Evolutionary conservation across 768 basidiomycete genomes (phyloP).

Genomic region (Termitomyces bulborhizus): DNA sequence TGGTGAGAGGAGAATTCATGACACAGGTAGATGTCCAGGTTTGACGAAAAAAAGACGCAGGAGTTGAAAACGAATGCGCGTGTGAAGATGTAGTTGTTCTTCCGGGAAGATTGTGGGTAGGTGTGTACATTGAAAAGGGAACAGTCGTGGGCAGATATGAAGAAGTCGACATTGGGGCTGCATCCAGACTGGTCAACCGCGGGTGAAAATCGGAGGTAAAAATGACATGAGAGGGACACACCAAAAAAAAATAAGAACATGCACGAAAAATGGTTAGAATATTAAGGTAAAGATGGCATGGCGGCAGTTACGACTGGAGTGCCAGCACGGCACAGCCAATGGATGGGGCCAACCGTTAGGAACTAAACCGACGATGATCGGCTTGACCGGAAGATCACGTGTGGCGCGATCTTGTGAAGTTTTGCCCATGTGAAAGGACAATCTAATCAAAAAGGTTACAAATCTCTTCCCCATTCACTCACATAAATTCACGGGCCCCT

Average conservation of each 20-base stretch:
- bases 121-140: slow-evolving; percentile 5
- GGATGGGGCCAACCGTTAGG: background rate
- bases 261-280: background rate
- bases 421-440: background rate
- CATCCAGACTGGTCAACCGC: slow-evolving; percentile 6
- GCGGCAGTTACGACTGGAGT: background rate
- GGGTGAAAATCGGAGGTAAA: background rate
- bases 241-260: slow-evolving; percentile 6
- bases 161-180: slow-evolving; percentile 12
- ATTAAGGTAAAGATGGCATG: slow-evolving; percentile 4
- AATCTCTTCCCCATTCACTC: background rate
- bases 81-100: background rate
- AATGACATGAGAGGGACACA: background rate
- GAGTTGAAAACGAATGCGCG: background rate
- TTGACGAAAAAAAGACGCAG: background rate
- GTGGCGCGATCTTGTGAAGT: background rate
- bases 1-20: slow-evolving; percentile 9
- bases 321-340: background rate
- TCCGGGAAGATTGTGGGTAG: background rate
- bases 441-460: slow-evolving; percentile 10
- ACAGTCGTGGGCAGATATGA: background rate
- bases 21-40: background rate
- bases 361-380: background rate
- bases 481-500: slow-evolving; percentile 11
- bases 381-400: slow-evolving; percentile 3